Percentiles rank a stretch among this genome's conserved stretches.
Conservation (phyloP, 2,329 filamentous ascomycete genomes). For the Botrytis fragariae region DNA sequence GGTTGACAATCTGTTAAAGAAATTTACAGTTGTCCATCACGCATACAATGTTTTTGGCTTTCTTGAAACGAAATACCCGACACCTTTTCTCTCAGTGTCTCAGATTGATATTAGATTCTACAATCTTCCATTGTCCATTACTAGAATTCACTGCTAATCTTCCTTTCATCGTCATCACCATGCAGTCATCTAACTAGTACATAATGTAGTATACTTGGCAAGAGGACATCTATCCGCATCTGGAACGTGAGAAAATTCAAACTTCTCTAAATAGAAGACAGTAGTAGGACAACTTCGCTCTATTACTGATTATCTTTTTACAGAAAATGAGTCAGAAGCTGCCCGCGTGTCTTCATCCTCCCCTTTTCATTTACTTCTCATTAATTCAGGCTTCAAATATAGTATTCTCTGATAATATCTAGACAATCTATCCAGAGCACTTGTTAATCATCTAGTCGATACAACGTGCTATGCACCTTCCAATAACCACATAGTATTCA, state of each 20-base stretch:
- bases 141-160: background rate
- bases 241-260: background rate
- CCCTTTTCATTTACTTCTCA: background rate
- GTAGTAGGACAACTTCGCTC: background rate
- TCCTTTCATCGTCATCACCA: background rate
- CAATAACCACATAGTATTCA: background rate
- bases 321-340: background rate
- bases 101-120: background rate
- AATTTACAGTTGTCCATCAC: background rate
- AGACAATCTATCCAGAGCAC: background rate
- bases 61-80: too few species aligned
- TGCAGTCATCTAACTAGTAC: too few species aligned
- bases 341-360: background rate
- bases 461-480: fast-evolving
- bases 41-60: background rate
- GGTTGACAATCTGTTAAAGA: too few species aligned
- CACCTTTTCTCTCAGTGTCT: too few species aligned
- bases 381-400: background rate
- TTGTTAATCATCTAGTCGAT: background rate
- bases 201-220: background rate
- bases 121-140: background rate
- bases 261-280: background rate
- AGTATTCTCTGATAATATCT: background rate
- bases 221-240: background rate
- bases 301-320: background rate